Base-by-base conservation (phyloP, 345 rosid species). In the Atalantia buxifolia region DNA sequence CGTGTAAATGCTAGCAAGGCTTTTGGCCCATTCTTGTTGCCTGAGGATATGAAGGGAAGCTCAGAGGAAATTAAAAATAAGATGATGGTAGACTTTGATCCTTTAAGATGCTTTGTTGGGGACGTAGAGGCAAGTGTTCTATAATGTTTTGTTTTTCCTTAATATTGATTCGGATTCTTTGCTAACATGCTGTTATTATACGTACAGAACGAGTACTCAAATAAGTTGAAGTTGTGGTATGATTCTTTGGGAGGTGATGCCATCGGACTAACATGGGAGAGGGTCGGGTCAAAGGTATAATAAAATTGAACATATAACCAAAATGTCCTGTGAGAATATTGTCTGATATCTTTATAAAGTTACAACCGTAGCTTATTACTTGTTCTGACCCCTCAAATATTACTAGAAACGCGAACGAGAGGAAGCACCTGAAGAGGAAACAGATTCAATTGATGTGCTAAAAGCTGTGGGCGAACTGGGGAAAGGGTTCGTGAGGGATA, bases 221-320 rank as follows among this genome's bases (percentile, higher is more conserved):
- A 76, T 61, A 84, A 77, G 66, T 79, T 95, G 84, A 92, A 91
- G 85, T 72, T 89, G 16, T 93, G 99, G 98, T 92, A 90, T 80
- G 98, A 93, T 87, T 88, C 89, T 66, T 66, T 92, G 31, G 99
- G 98, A 78, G 96, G 97, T 30, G 98, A 95, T 55, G 97, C 86
- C 0, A 78, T 96, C 74, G 97, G 98, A 63, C 79, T 96, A 73
- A 94, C 99, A 30, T 91, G 98, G 98, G 90, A 83, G 33, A 84
- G 83, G 79, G 80, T 74, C 33, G 69, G 42, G 16, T 86, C 93
- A 35, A 93, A 91, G 97, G 99, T 93, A 88, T 45, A 72, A 31
- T 69, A 19, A 57, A 69, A 50, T 7, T 24, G 50, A 12, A 19
- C 7, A 53, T 36, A 1, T 56, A 25, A 19, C 19, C 38, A 33